phyloP scores from a whole-genome alignment of 768 basidiomycete genomes.

The Psilocybe azurescens region DNA sequence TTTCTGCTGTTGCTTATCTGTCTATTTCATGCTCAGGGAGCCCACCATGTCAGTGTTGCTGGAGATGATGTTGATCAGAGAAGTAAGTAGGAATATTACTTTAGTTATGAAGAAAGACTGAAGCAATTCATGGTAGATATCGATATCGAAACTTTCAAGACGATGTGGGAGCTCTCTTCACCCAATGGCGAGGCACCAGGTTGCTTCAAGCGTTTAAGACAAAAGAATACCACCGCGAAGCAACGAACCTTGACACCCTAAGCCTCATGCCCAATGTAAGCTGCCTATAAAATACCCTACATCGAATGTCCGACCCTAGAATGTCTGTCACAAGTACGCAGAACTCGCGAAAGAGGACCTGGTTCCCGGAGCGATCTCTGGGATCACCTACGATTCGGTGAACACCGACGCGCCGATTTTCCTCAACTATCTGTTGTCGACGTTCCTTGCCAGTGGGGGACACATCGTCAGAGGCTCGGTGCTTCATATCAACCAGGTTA shows the following conservation, averaged over 20 bases:
- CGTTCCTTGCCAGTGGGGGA: slow-evolving; percentile 64
- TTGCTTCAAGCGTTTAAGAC: slow-evolving; percentile 60
- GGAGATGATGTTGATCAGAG: slow-evolving; percentile 51
- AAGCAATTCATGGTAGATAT: slow-evolving; percentile 39
- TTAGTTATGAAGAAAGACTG: not conserved
- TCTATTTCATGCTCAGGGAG: slow-evolving; percentile 49
- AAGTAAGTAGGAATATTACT: slow-evolving; percentile 35
- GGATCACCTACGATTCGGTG: slow-evolving; percentile 59
- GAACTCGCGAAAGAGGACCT: slow-evolving; percentile 30
- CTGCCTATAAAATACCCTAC: not conserved
- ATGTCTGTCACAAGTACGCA: slow-evolving; percentile 27
- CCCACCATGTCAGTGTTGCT: slow-evolving; percentile 67
- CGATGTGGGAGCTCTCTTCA: slow-evolving; percentile 65
- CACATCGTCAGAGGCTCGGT: slow-evolving; percentile 53
- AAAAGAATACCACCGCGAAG: slow-evolving; percentile 46
- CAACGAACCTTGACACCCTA: slow-evolving; percentile 22
- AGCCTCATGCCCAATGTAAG: slow-evolving; percentile 23
- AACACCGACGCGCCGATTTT: slow-evolving; percentile 67
- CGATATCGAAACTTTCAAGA: slow-evolving; percentile 66
- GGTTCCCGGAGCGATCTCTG: slow-evolving; percentile 35
- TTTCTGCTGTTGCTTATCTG: not conserved
- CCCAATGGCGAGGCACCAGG: slow-evolving; percentile 50
- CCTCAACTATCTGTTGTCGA: slow-evolving; percentile 60
- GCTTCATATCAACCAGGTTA: slow-evolving; percentile 67
- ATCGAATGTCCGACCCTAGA: not conserved